Evolutionary conservation across 129 eudicot species (phyloP), one percentile per base, ranked within the genome.

Genomic region (Calendula officinalis): DNA sequence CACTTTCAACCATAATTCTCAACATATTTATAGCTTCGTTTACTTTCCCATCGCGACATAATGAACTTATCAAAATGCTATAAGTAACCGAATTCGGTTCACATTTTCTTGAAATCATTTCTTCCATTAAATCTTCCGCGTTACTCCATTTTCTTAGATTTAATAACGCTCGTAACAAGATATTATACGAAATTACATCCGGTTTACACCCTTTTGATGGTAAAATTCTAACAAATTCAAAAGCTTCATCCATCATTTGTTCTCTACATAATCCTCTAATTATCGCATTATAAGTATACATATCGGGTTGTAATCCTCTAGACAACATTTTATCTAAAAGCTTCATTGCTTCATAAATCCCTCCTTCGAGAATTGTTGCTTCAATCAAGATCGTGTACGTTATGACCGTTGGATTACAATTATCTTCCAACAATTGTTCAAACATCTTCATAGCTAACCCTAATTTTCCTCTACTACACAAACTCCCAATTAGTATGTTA

Each of bases 361-460:
- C 91, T 0, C 84, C 81, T 55, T 84, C 80, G 53, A 82, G 70
- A 56, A 82, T 80, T 1, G 85, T 82, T 3, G 91, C 91, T 67
- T 84, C 91, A 10, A 88, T 88, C 62, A 88, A 57, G 37, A 88
- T 88, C 2, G 91, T 82, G 66, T 82, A 88, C 0, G 96, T 88
- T 8, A 84, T 66, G 39, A 82, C 88, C 42, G 77, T 84, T 38
- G 91, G 91, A 58, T 74, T 52, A 62, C 86, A 80, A 9, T 75
- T 68, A 54, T 84, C 96, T 32, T 79, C 73, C 61, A 71, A 22
- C 56, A 88, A 72, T 53, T 72, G 84, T 56, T 77, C 77, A 60
- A 82, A 62, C 88, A 84, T 75, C 75, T 82, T 77, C 79, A 77
- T 62, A 38, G 91, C 91, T 34, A 69, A 64, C 10, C 65, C 64